These are phyloP conservation scores for Penicillium olsonii DNA, from an alignment of 2,329 filamentous ascomycete species.

Conservation along the genomic window DNA sequence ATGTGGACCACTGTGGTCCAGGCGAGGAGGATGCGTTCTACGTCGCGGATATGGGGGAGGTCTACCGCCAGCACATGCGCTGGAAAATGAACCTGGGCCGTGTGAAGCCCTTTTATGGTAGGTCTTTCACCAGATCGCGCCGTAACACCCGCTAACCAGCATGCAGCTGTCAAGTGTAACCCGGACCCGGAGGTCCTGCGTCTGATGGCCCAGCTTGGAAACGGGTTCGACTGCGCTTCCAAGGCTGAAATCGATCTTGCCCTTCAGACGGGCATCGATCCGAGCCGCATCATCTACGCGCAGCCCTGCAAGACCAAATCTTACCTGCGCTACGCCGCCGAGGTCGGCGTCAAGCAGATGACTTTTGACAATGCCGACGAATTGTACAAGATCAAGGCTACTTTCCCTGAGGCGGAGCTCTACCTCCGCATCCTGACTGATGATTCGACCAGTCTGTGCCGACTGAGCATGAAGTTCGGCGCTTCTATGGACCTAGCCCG, in stretches of 20 bases:
- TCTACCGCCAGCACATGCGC: slow-evolving; percentile 96
- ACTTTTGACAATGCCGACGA: slow-evolving; percentile 99
- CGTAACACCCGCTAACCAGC: slow-evolving; percentile 7
- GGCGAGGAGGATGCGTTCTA: slow-evolving; percentile 98
- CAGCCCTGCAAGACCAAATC: slow-evolving; percentile 99
- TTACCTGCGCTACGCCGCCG: slow-evolving; percentile 86
- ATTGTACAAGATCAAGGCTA: slow-evolving; percentile 93
- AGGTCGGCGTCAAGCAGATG: slow-evolving; percentile 91
- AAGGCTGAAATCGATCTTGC: slow-evolving; percentile 96
- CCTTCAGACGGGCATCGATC: slow-evolving; percentile 76
- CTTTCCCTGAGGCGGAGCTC: slow-evolving; percentile 85
- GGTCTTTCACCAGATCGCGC: slow-evolving; percentile 33
- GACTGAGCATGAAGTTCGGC: slow-evolving; percentile 95
- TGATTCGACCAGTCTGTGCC: slow-evolving; percentile 90
- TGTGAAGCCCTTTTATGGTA: slow-evolving; percentile 95
- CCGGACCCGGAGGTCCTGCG: slow-evolving; percentile 86
- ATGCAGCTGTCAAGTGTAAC: slow-evolving; percentile 94
- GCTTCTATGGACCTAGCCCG: slow-evolving; percentile 81
- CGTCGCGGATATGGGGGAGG: slow-evolving; percentile 94
- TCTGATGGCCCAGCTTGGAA: slow-evolving; percentile 83
- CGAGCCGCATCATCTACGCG: slow-evolving; percentile 94
- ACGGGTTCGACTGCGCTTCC: slow-evolving; percentile 97
- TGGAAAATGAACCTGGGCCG: slow-evolving; percentile 94
- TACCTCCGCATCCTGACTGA: slow-evolving; percentile 95
- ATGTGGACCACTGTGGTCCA: slow-evolving; percentile 83